Evolutionary conservation across 768 basidiomycete species (phyloP), one percentile per base, ranked within the genome.

Genomic region (Russula olivacea): DNA sequence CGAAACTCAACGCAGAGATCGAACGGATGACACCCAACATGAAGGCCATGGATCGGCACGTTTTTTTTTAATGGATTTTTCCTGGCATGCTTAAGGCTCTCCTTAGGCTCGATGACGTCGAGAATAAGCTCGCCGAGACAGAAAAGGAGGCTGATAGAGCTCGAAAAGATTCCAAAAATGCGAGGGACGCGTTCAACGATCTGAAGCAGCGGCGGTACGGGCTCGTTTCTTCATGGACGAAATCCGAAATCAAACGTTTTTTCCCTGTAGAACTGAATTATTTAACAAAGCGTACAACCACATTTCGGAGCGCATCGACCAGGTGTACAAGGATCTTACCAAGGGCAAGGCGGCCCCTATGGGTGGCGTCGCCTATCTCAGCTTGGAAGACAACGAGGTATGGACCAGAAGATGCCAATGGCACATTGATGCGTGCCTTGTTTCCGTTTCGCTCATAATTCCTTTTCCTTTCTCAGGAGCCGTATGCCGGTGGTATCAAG

Each of bases 251-350:
- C 45, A 21, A 30, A 17, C 25, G 23, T 15, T 45, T 45, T 19
- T 43, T 17, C 19, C 0, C 10, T 0, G 48, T n/a, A 84, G 88
- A 68, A 83, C 81, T 58, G 92, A 98, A 63, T 73, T 96, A 25
- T 98, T 98, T 80, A 94, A 95, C 74, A 91, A 89, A 68, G 97
- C 97, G 0, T 99, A 93, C 77, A 88, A 87, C 65, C 95, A 99
- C 69, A 98, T 99, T 60, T 91, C 95, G 12, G 93, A 95, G 63
- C 81, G 85, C 45, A 99, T 99, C 66, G 95, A 98, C 71, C 81
- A 87, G 66, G 95, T 98, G 0, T 99, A 99, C 77, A 98, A 98
- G 75, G 94, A 98, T 67, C 81, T 98, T 17, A 98, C 97, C 0
- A 98, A 96, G 74, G 94, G 93, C 15, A 93, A 93, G 71, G 88